A percentile compares a stretch with the other conserved stretches of the same genome.
phyloP scores from a whole-genome alignment of 192 early-diverging fungal genomes.

The Gaertneriomyces semiglobifer region DNA sequence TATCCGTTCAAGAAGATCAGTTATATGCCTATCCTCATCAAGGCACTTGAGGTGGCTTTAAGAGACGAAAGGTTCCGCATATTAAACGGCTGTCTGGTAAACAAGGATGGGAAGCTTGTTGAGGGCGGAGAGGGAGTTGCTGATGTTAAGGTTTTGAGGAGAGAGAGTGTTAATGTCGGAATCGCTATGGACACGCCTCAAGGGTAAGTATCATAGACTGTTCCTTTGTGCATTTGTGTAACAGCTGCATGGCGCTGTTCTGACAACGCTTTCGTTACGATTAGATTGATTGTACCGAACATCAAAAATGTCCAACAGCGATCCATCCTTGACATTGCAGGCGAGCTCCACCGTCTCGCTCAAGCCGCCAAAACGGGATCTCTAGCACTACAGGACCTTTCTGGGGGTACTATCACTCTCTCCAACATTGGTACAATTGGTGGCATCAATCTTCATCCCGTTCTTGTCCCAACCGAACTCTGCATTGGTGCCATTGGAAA shows the following conservation, averaged over 20 bases:
- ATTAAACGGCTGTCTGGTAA: constrained; percentile 71
- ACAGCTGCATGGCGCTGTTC: background rate
- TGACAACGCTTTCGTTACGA: background rate
- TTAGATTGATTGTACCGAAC: constrained; percentile 81
- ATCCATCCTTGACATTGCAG: constrained; percentile 86
- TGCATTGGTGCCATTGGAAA: constrained; percentile 90
- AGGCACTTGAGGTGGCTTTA: constrained; percentile 80
- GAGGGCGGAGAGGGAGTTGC: too few species aligned
- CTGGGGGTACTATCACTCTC: constrained; percentile 84
- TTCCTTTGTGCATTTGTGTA: background rate
- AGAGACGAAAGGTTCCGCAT: constrained; percentile 67
- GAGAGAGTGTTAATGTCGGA: constrained; percentile 66
- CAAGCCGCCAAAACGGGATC: constrained; percentile 58
- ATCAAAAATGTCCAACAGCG: constrained; percentile 86
- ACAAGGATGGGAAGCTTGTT: constrained; percentile 23
- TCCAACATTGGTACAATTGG: constrained; percentile 95
- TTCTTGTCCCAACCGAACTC: constrained; percentile 79
- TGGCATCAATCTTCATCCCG: constrained; percentile 84
- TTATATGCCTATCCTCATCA: constrained; percentile 95
- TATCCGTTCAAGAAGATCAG: constrained; percentile 68
- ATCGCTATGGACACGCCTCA: constrained; percentile 97
- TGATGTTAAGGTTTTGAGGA: too few species aligned
- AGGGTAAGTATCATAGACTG: constrained; percentile 49
- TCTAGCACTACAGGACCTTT: constrained; percentile 65
- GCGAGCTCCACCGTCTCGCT: constrained; percentile 73